These are phyloP conservation scores for Sechiopsis laciniata DNA, from an alignment of 306 rosid species.

Conservation along the genomic window DNA sequence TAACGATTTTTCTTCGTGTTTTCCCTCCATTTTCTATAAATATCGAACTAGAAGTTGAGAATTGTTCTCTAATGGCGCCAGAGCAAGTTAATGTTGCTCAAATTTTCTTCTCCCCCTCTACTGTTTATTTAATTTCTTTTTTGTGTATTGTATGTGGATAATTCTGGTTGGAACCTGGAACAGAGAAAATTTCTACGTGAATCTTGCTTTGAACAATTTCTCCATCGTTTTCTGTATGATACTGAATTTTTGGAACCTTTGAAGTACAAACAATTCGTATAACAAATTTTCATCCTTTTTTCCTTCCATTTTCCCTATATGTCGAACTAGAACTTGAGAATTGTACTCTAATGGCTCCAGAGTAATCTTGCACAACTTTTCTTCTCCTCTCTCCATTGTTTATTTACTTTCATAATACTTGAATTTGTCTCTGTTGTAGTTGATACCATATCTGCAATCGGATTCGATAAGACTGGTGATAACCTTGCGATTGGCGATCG, in stretches of 20 bases:
- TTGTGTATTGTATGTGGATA: too few species aligned
- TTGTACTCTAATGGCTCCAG: background rate
- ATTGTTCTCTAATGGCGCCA: too few species aligned
- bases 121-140: background rate
- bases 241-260: background rate
- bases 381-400: background rate
- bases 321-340: background rate
- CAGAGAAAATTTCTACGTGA: background rate
- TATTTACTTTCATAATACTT: background rate
- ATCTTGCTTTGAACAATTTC: background rate
- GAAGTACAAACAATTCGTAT: background rate
- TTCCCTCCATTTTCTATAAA: background rate
- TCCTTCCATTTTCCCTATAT: background rate
- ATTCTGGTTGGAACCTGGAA: background rate
- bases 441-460: constrained; percentile 47
- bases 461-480: constrained; percentile 60
- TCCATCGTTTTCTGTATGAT: background rate
- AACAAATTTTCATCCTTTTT: background rate
- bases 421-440: constrained; percentile 29
- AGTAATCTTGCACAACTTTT: background rate
- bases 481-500: constrained; percentile 67
- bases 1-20: background rate
- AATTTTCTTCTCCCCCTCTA: too few species aligned
- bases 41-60: too few species aligned
- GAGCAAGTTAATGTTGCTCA: too few species aligned